Conservation (phyloP, 148 eudicot species). For the Nepenthes gracilis region DNA sequence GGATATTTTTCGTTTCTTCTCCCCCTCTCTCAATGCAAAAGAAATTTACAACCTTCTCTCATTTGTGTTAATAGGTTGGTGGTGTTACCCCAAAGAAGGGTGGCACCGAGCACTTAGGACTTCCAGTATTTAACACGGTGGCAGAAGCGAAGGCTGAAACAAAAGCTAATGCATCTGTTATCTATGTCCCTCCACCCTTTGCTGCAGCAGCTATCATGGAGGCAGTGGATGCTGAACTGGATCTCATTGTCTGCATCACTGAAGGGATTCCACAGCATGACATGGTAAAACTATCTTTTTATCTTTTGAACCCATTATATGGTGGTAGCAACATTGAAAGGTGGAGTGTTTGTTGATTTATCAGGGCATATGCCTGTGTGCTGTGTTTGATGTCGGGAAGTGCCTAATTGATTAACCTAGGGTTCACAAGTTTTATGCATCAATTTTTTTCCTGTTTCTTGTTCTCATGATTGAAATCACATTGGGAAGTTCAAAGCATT, state of each 20-base stretch:
- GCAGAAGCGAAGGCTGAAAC: constrained; percentile 96
- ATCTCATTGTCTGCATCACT: constrained; percentile 90
- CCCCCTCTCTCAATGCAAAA: not conserved
- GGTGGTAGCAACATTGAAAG: too few relatives aligned
- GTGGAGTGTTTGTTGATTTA: too few relatives aligned
- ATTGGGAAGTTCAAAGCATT: too few relatives aligned
- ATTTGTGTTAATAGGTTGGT: constrained; percentile 54
- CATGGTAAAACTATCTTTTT: constrained; percentile 45
- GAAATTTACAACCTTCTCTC: not conserved
- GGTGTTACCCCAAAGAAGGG: constrained; percentile 97
- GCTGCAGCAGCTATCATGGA: constrained; percentile 97
- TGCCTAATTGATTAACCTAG: too few relatives aligned
- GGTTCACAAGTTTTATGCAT: not conserved
- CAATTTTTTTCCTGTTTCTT: too few relatives aligned
- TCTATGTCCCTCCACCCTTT: constrained; percentile 95
- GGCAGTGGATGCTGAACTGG: constrained; percentile 87
- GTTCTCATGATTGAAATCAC: too few relatives aligned
- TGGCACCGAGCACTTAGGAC: constrained; percentile 94
- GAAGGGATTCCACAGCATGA: constrained; percentile 99
- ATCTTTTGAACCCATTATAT: not conserved
- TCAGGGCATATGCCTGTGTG: too few relatives aligned
- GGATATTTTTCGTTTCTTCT: not conserved
- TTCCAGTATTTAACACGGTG: constrained; percentile 86
- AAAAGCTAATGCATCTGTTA: constrained; percentile 90
- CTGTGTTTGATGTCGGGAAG: not conserved